Evolutionary conservation across 2,329 filamentous ascomycete genomes (phyloP).

Genomic region (Zymoseptoria brevis): DNA sequence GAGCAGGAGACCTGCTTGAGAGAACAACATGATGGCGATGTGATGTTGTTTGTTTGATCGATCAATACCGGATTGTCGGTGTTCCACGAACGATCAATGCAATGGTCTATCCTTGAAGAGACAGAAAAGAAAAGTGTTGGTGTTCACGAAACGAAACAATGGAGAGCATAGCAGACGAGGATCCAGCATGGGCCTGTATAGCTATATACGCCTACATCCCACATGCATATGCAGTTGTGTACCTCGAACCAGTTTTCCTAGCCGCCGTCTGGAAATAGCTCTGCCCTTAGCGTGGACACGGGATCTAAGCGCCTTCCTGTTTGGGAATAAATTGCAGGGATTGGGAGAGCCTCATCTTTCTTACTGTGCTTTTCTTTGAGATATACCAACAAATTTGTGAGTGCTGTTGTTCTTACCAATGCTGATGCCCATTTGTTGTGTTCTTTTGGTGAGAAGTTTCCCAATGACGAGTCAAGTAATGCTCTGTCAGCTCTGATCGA

Average conservation of each 20-base stretch:
- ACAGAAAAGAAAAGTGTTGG: not conserved
- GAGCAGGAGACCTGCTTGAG: constrained; percentile 15
- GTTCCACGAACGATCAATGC: not conserved
- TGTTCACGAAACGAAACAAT: not conserved
- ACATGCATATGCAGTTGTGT: not conserved
- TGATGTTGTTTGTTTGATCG: constrained; percentile 4
- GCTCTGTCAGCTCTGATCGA: not conserved
- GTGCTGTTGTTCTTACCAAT: not conserved
- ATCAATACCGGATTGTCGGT: not conserved
- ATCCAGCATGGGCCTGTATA: not conserved
- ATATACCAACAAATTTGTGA: not conserved
- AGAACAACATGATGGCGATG: constrained; percentile 19
- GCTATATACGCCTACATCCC: not conserved
- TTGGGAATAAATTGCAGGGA: not conserved
- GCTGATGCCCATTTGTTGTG: not conserved
- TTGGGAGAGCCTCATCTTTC: not conserved
- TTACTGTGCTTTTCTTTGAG: not conserved
- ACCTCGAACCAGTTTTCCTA: not conserved
- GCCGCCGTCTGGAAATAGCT: not conserved
- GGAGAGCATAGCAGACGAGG: not conserved
- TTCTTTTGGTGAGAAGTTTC: not conserved
- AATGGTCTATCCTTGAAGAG: not conserved
- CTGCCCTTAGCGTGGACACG: not conserved
- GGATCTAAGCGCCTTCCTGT: not conserved
- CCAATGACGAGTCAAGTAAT: not conserved